Percentiles rank a stretch among this genome's conserved stretches.
These are phyloP conservation scores for Otatea glauca DNA, from an alignment of 176 grass and related monocot species.

Conservation along the genomic window DNA sequence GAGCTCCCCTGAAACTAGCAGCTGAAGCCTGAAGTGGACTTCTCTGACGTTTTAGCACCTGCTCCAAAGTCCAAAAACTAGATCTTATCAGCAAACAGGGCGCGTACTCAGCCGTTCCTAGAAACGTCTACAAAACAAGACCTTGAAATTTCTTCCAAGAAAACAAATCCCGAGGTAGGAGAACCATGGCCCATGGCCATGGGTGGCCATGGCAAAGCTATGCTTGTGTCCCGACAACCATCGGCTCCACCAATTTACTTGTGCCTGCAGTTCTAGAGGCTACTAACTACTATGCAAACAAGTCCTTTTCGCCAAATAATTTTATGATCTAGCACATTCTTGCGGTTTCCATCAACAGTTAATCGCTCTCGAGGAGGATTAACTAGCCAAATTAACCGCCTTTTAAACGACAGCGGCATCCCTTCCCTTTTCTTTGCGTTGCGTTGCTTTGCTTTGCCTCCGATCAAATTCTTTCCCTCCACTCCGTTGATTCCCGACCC, in stretches of 20 bases:
- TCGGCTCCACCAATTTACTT: slow-evolving; percentile 25
- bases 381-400: background rate
- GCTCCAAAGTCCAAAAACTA: background rate
- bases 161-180: background rate
- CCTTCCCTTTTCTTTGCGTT: background rate
- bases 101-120: background rate
- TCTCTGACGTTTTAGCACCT: background rate
- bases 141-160: background rate
- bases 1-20: background rate
- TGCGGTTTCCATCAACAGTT: slow-evolving; percentile 45
- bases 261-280: slow-evolving; percentile 7
- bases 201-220: background rate
- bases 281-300: slow-evolving; percentile 18
- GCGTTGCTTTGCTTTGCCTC: slow-evolving; percentile 20
- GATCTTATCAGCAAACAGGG: background rate
- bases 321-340: slow-evolving; percentile 41
- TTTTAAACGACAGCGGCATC: slow-evolving; percentile 30
- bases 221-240: background rate
- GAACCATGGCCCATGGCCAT: slow-evolving; percentile 27
- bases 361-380: background rate
- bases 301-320: slow-evolving; percentile 16
- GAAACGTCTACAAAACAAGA: slow-evolving; percentile 39
- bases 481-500: slow-evolving; percentile 44
- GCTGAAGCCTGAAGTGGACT: slow-evolving; percentile 1
- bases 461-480: slow-evolving; percentile 60